Percentiles rank a stretch among this genome's conserved stretches.
These are phyloP conservation scores for Chalaropsis ovoidea DNA, from an alignment of 2,329 filamentous ascomycete species.

Conservation along the genomic window DNA sequence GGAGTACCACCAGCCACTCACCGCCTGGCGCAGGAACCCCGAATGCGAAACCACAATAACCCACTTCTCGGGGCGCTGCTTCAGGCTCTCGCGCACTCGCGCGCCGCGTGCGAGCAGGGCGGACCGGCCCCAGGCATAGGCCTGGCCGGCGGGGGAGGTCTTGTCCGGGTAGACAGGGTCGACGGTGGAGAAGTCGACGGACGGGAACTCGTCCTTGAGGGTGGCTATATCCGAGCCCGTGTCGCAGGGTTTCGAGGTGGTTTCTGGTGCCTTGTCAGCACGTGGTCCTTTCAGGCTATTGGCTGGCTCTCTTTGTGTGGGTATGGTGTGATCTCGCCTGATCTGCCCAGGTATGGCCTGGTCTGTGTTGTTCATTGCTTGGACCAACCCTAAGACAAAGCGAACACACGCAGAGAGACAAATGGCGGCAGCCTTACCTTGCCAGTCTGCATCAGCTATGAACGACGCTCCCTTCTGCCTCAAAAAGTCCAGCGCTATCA, in stretches of 20 bases:
- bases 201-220: constrained; percentile 43
- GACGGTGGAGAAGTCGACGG: constrained; percentile 46
- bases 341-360: background rate
- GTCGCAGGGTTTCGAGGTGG: constrained; percentile 50
- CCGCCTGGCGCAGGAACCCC: constrained; percentile 49
- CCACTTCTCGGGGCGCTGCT: constrained; percentile 47
- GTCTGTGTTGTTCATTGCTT: background rate
- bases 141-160: constrained; percentile 37
- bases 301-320: background rate
- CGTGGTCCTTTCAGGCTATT: too few species aligned
- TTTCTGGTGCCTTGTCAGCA: constrained; percentile 36
- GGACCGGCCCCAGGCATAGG: constrained; percentile 44
- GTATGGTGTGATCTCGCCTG: background rate
- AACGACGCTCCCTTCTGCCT: constrained; percentile 45
- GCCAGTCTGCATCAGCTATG: constrained; percentile 52
- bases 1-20: constrained; percentile 46
- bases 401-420: background rate
- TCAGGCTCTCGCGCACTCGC: constrained; percentile 41
- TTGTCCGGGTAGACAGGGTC: constrained; percentile 56
- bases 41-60: constrained; percentile 57
- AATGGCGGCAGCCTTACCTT: constrained; percentile 38
- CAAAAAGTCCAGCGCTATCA: constrained; percentile 49
- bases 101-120: constrained; percentile 48
- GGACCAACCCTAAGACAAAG: background rate
- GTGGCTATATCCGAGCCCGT: constrained; percentile 42